Evolutionary conservation across 306 rosid genomes (phyloP).

Genomic region (Coriaria nepalensis): DNA sequence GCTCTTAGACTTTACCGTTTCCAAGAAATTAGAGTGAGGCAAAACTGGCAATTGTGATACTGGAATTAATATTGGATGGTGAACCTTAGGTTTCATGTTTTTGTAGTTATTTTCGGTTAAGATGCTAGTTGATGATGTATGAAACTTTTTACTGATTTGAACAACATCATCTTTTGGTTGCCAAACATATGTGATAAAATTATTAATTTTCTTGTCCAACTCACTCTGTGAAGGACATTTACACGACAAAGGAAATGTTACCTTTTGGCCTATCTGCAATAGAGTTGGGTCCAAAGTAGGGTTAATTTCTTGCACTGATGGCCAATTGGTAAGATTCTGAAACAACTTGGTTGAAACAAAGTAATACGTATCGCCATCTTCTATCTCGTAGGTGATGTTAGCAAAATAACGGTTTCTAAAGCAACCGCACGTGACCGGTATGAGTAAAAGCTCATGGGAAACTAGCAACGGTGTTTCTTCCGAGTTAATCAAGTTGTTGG

Average conservation of each 20-base stretch:
- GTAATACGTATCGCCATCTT: constrained; percentile 32
- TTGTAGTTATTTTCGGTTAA: constrained; percentile 24
- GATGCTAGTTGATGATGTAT: constrained; percentile 28
- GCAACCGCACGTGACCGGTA: constrained; percentile 67
- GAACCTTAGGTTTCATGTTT: constrained; percentile 22
- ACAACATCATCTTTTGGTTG: constrained; percentile 34
- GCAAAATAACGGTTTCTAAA: constrained; percentile 33
- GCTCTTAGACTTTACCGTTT: constrained; percentile 8
- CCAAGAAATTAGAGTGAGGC: constrained; percentile 15
- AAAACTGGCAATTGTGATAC: constrained; percentile 41
- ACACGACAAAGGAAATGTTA: constrained; percentile 54
- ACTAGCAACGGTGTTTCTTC: constrained; percentile 14
- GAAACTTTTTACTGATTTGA: constrained; percentile 33
- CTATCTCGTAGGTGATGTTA: constrained; percentile 38
- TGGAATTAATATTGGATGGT: constrained; percentile 45
- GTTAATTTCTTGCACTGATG: constrained; percentile 18
- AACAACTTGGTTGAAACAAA: constrained; percentile 23
- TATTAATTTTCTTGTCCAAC: constrained; percentile 18
- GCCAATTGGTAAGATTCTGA: constrained; percentile 50
- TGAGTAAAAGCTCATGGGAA: constrained; percentile 38
- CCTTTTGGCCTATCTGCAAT: constrained; percentile 25
- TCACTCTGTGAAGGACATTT: constrained; percentile 48
- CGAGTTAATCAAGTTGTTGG: constrained; percentile 31
- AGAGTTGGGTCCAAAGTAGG: constrained; percentile 26
- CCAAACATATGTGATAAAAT: constrained; percentile 60